Conservation (phyloP, 805 yeast species). For the Lipomyces yamadae region DNA sequence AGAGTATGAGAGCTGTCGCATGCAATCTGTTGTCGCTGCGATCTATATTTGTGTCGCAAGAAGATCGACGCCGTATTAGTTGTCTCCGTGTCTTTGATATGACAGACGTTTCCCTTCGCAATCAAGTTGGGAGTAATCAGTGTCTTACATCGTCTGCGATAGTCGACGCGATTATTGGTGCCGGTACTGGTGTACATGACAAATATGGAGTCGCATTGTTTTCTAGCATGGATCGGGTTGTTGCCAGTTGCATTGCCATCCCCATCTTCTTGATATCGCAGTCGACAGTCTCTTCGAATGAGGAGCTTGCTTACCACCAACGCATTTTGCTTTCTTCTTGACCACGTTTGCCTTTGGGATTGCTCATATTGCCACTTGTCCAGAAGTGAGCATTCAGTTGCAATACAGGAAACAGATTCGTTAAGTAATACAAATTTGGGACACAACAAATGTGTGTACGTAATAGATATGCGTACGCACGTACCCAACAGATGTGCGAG, state of each 20-base stretch:
- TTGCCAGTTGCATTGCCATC: constrained; percentile 69
- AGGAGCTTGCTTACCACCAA: constrained; percentile 54
- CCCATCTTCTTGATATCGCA: constrained; percentile 64
- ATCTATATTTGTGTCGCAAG: too few relatives aligned
- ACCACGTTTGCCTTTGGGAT: constrained; percentile 62
- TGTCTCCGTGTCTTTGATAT: constrained; percentile 68
- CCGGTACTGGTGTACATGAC: constrained; percentile 75
- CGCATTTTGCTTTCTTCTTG: constrained; percentile 63
- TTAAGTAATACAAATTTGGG: too few relatives aligned
- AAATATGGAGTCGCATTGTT: constrained; percentile 66
- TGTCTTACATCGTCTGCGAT: constrained; percentile 78
- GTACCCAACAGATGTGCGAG: too few relatives aligned
- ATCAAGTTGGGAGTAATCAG: constrained; percentile 73
- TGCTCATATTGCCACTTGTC: constrained; percentile 68
- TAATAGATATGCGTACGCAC: too few relatives aligned
- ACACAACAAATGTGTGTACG: too few relatives aligned
- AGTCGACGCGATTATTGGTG: constrained; percentile 75
- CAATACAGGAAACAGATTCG: too few relatives aligned
- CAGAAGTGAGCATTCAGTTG: constrained; percentile 55
- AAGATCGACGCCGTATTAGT: too few relatives aligned
- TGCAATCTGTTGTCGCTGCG: too few relatives aligned
- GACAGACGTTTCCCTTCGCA: constrained; percentile 63
- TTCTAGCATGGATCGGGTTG: constrained; percentile 75
- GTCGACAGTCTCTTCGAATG: constrained; percentile 63
- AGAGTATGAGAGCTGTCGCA: too few relatives aligned